Evolutionary conservation across 78 protist genomes (phyloP), one percentile per base, ranked within the genome.

Genomic region (Tieghemostelium lacteum): DNA sequence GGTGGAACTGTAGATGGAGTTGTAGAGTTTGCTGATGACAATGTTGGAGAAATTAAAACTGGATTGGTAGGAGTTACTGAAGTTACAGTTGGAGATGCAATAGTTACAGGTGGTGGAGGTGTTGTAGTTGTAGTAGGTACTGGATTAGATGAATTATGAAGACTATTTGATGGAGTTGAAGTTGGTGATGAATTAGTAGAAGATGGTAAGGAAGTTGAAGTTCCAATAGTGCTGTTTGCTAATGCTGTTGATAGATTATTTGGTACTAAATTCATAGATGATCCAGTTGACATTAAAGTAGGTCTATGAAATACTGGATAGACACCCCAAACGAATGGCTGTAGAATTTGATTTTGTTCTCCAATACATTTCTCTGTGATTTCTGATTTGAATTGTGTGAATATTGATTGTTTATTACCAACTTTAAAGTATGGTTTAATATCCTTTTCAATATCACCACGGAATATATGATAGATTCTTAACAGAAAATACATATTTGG

Each of bases 261-360:
- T 6, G 55, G 12, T 6, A 55, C 50, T 52, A 83, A 73, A 42
- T 69, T 83, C 22, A 70, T 52, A 24, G 91, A 70, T 29, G 49
- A 22, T 45, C 45, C 63, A 4, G 42, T 49, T 54, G 88, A 55
- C 16, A 20, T 2, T 52, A 71, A 71, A 22, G 91, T 58, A 33
- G 91, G 91, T 19, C 91, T 14, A 29, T 83, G 91, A 52, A 83
- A 83, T 20, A 83, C 91, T 22, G 91, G 91, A 69, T 83, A 69
- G 24, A 65, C 91, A 12, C 70, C 78, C 91, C 91, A 83, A 20
- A 70, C 91, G 20, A 83, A 83, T 69, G 91, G 91, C 42, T 83
- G 91, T 45, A 83, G 57, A 28, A 60, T 69, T 54, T 83, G 76
- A 57, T 31, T 34, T 20, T 72, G 72, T 33, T 65, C 78, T 37